Base-by-base conservation (phyloP, 768 basidiomycete species). In the Lepiota venenata region DNA sequence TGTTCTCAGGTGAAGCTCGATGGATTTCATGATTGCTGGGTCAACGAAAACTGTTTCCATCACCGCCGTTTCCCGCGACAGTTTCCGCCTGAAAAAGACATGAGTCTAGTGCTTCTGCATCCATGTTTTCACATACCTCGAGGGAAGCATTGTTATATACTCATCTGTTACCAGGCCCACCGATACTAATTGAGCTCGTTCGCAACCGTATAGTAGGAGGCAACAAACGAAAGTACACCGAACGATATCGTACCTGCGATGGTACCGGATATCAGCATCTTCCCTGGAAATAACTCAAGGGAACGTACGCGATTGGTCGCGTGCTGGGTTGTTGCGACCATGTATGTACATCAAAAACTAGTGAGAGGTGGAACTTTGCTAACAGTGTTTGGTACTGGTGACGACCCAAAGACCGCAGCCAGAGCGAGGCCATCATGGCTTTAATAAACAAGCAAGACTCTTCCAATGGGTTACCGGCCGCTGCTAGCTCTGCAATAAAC, bases 201-300 rank as follows among this genome's bases (percentile, higher is more conserved):
- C 82, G 58, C 84, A 89, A 6, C 88, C 88, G 60, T 83, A 87
- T 21, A 88, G 62, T 2, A 87, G 66, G 37, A 89, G 71, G 65
- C 82, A 87, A 9, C 76, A 70, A 14, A 79, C 79, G 25, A 91
- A 63, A 2, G 83, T 84, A n/a, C 76, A 71, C 4, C 84, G 78
- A 45, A 91, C 76, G 55, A 89, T 84, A 14, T 62, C 69, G 15
- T 77, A 56, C 14, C 80, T 78, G 47, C 45, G 9, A 32, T 14
- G 10, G 3, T 14, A n/a, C 9, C 16, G 38, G 10, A 36, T 3
- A 25, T 44, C 38, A 44, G 25, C 52, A 15, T 12, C 43, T 35
- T 32, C 14, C 32, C 10, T 4, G 29, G 10, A 16, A 2, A 8
- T n/a, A 11, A 32, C 8, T 38, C 14, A 41, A 36, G 56, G 51